Conservation (phyloP, 495 filamentous ascomycete species). For the Penicillium roqueforti region DNA sequence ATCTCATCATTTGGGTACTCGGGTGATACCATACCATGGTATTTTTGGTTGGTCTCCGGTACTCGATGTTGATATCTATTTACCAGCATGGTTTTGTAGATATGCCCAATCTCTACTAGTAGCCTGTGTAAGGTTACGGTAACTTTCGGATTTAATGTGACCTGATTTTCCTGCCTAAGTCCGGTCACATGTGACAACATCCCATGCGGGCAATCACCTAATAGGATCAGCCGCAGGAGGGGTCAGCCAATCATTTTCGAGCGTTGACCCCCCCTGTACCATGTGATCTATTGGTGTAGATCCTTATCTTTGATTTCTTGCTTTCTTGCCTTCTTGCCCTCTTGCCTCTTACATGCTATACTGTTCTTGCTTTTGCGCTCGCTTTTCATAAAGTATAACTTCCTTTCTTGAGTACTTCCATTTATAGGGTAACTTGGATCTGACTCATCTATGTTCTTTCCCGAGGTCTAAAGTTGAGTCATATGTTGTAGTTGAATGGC, state of each 20-base stretch:
- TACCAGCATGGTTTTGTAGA: not conserved
- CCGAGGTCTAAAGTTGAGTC: too few species aligned
- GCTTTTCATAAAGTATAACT: too few species aligned
- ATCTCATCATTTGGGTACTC: constrained; percentile 5
- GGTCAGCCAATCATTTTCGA: constrained; percentile 21
- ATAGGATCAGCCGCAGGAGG: constrained; percentile 6
- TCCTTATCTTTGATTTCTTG: not conserved
- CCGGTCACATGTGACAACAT: constrained; percentile 25
- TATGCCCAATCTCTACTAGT: too few species aligned
- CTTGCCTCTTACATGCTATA: too few species aligned
- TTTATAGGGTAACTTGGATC: too few species aligned
- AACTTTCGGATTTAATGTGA: not conserved
- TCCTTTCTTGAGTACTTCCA: too few species aligned
- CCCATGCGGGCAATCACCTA: constrained; percentile 20
- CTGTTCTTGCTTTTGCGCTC: too few species aligned
- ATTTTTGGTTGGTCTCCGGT: not conserved
- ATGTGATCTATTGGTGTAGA: constrained; percentile 6
- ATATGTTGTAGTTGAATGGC: too few species aligned
- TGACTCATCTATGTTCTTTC: too few species aligned
- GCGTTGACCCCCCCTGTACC: not conserved
- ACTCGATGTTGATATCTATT: not conserved
- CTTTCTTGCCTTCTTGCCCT: not conserved
- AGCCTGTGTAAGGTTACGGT: too few species aligned
- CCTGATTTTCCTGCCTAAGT: not conserved
- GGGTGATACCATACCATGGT: too few species aligned